Percentiles rank a stretch among this genome's conserved stretches.
These are phyloP conservation scores for Cupressus sempervirens DNA, from an alignment of 75 land plant genomes.

Conservation along the genomic window DNA sequence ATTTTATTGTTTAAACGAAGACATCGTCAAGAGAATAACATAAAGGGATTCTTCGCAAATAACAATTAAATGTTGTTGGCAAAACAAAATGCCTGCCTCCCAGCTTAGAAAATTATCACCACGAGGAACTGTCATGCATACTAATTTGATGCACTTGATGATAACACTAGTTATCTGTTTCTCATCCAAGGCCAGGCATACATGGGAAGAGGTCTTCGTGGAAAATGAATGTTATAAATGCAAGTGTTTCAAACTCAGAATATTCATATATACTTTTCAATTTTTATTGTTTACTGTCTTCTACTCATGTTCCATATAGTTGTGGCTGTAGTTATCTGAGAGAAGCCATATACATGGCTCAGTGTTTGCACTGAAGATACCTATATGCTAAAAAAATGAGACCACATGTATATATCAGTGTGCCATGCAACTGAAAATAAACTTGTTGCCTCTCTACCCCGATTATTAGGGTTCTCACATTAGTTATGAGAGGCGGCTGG, in stretches of 20 bases:
- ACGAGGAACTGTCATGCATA: neutral
- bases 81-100: neutral
- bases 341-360: neutral
- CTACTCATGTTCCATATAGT: neutral
- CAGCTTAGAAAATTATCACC: neutral
- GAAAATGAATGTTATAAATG: neutral
- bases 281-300: neutral
- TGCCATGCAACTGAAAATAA: neutral
- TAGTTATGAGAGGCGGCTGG: too few species aligned
- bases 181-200: neutral
- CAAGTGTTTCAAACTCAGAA: neutral
- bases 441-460: neutral
- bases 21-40: neutral
- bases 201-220: neutral
- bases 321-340: neutral
- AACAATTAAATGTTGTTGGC: neutral
- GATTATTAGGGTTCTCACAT: neutral
- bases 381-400: neutral
- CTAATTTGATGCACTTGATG: neutral
- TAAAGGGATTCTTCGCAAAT: neutral
- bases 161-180: neutral
- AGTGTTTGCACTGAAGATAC: neutral
- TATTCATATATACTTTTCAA: neutral
- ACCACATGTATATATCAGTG: neutral
- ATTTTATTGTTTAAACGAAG: neutral